Percentiles rank a stretch among this genome's conserved stretches.
These are phyloP conservation scores for Periconia macrospinosa DNA, from an alignment of 2,329 filamentous ascomycete genomes.

Conservation along the genomic window DNA sequence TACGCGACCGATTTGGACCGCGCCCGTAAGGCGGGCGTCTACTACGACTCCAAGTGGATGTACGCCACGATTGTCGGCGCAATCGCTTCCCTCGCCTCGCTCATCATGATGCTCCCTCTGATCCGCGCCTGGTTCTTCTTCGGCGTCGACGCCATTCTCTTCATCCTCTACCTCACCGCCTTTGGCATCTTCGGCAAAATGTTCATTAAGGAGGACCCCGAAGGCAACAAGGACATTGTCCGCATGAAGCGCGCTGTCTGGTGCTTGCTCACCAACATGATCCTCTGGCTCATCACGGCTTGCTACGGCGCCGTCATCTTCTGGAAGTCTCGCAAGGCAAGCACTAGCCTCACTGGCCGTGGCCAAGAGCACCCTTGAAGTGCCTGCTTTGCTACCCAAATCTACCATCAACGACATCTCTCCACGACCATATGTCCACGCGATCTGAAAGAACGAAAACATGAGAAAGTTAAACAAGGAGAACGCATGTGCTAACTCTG, in stretches of 20 bases:
- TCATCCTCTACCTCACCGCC: slow-evolving; percentile 74
- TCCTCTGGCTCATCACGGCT: slow-evolving; percentile 73
- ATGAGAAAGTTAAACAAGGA: too few relatives aligned
- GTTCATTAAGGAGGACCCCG: slow-evolving; percentile 71
- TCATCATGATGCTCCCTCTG: slow-evolving; percentile 68
- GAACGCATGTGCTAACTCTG: too few relatives aligned
- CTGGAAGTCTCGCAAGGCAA: slow-evolving; percentile 41
- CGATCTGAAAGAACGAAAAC: too few relatives aligned
- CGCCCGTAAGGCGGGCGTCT: slow-evolving; percentile 48
- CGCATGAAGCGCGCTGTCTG: slow-evolving; percentile 88
- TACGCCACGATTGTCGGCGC: slow-evolving; percentile 59
- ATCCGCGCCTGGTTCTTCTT: slow-evolving; percentile 56
- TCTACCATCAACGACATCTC: too few relatives aligned
- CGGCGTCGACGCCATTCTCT: slow-evolving; percentile 71
- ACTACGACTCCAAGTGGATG: slow-evolving; percentile 42
- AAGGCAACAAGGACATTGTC: slow-evolving; percentile 64
- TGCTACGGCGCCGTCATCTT: slow-evolving; percentile 61
- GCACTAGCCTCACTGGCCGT: background rate
- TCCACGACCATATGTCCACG: too few relatives aligned
- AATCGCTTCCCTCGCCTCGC: slow-evolving; percentile 20
- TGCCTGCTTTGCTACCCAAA: too few relatives aligned
- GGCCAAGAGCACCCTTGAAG: background rate
- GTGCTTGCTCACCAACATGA: slow-evolving; percentile 73
- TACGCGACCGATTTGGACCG: slow-evolving; percentile 51
- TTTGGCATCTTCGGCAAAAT: slow-evolving; percentile 84